These are phyloP conservation scores for Pisolithus marmoratus DNA, from an alignment of 768 basidiomycete genomes.

Conservation along the genomic window DNA sequence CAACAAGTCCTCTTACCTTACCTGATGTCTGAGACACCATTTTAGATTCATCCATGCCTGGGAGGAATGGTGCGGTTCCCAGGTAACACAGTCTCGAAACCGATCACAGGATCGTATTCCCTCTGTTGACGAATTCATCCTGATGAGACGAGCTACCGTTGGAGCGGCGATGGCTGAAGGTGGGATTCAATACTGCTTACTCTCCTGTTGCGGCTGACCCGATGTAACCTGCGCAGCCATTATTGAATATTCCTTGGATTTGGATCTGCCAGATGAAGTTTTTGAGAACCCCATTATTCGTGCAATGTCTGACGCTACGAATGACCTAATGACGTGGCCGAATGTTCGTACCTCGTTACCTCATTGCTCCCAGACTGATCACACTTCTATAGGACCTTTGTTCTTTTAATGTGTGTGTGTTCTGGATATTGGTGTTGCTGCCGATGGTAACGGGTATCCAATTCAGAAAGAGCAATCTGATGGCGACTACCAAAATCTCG, in stretches of 20 bases:
- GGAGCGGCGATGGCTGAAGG: slow-evolving; percentile 35
- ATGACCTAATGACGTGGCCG: slow-evolving; percentile 38
- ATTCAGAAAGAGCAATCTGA: slow-evolving; percentile 34
- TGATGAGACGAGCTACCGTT: slow-evolving; percentile 33
- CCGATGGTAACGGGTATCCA: slow-evolving; percentile 8
- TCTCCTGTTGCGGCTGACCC: not conserved
- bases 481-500: slow-evolving; percentile 36
- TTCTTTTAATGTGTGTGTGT: slow-evolving; percentile 24
- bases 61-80: slow-evolving; percentile 30
- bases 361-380: slow-evolving; percentile 9
- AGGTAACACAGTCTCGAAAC: slow-evolving; percentile 31
- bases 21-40: not conserved
- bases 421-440: slow-evolving; percentile 3
- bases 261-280: slow-evolving; percentile 32
- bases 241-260: slow-evolving; percentile 32
- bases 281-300: slow-evolving; percentile 29
- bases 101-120: slow-evolving; percentile 32
- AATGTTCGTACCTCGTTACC: slow-evolving; percentile 22
- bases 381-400: slow-evolving; percentile 19
- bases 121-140: slow-evolving; percentile 34
- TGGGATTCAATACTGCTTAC: slow-evolving; percentile 6
- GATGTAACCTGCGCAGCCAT: slow-evolving; percentile 22
- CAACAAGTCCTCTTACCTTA: not conserved
- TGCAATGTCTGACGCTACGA: slow-evolving; percentile 37
- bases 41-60: slow-evolving; percentile 31